These are phyloP conservation scores for Gossypium arboreum DNA, from an alignment of 345 rosid genomes.

Conservation along the genomic window DNA sequence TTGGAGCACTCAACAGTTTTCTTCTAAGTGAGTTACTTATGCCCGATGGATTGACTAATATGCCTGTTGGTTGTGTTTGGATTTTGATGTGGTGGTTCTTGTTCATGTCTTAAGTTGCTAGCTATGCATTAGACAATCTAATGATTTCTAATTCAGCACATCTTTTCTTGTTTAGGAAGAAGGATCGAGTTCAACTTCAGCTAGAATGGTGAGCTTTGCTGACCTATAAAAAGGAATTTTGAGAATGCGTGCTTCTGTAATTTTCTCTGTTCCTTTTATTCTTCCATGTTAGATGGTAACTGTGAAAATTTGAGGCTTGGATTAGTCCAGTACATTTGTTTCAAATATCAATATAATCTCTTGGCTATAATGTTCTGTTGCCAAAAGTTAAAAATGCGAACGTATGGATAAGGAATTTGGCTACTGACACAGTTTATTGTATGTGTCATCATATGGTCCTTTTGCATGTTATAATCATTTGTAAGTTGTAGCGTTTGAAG, in stretches of 20 bases:
- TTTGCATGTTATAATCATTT: background rate
- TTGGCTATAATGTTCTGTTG: background rate
- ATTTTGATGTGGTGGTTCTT: background rate
- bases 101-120: background rate
- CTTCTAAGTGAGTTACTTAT: conserved; percentile 39
- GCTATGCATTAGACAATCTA: background rate
- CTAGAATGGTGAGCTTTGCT: conserved; percentile 65
- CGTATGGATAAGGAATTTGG: background rate
- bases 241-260: background rate
- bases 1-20: conserved; percentile 62
- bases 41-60: background rate
- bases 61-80: background rate
- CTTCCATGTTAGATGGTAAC: background rate
- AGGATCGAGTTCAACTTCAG: conserved; percentile 63
- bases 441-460: background rate
- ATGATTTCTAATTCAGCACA: background rate
- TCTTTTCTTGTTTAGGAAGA: conserved; percentile 40
- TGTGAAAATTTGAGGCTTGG: background rate
- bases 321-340: background rate
- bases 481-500: background rate
- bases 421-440: background rate
- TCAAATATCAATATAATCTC: background rate
- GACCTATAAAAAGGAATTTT: conserved; percentile 10
- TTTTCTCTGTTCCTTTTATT: background rate
- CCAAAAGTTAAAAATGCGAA: background rate